Percentiles rank a stretch among this genome's conserved stretches.
Conservation (phyloP, 2,329 filamentous ascomycete genomes). For the Fusarium secorum region DNA sequence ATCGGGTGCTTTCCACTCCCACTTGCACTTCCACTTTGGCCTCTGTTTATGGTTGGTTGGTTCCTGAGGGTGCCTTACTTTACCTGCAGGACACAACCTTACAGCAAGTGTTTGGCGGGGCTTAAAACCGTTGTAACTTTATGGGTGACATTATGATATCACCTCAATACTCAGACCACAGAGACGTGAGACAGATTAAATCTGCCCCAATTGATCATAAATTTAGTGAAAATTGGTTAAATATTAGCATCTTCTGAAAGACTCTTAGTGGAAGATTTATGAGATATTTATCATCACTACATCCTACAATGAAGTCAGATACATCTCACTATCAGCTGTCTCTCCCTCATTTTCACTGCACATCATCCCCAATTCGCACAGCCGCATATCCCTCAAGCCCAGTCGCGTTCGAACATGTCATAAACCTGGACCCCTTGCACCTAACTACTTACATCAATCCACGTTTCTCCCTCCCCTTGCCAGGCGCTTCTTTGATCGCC, state of each 20-base stretch:
- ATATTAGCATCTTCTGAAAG: rapidly evolving
- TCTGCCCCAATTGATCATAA: not conserved
- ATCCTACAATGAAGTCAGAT: not conserved
- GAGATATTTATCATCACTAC: not conserved
- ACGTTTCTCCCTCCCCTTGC: conserved; percentile 23
- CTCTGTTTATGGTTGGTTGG: conserved; percentile 5
- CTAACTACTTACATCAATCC: conserved; percentile 29
- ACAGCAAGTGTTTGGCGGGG: conserved; percentile 10
- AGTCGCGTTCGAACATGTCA: conserved; percentile 46
- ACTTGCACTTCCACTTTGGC: not conserved
- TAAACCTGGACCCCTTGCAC: conserved; percentile 20
- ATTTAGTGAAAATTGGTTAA: not conserved
- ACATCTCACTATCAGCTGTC: not conserved
- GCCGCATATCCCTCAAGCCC: conserved; percentile 34
- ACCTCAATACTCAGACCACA: conserved; percentile 20
- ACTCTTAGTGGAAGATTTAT: not conserved
- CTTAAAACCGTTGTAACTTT: conserved; percentile 11
- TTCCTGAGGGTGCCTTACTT: conserved; percentile 20
- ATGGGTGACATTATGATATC: conserved; percentile 14
- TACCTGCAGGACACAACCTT: not conserved
- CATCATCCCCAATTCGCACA: conserved; percentile 28
- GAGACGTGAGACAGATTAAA: not conserved
- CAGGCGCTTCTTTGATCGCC: conserved; percentile 15
- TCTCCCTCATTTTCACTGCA: conserved; percentile 2
- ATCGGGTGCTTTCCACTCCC: not conserved